Evolutionary conservation across 2,329 filamentous ascomycete species (phyloP), one percentile per base, ranked within the genome.

Genomic region (Cephalotrichum gorgonifer): DNA sequence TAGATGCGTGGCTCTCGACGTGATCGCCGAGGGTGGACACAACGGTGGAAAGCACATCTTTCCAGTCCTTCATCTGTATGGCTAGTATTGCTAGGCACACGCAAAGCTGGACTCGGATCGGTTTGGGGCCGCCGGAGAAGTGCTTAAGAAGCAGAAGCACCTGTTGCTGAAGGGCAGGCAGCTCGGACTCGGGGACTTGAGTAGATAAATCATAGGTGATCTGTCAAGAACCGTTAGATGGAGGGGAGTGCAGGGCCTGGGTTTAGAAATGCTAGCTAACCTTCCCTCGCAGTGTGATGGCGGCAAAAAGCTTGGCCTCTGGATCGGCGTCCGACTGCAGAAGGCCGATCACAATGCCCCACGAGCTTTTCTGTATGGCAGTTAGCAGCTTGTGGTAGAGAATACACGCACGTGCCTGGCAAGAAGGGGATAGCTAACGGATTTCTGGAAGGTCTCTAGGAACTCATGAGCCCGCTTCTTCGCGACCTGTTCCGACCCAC

Each of bases 231-330:
- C 28, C 33, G 48, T 50, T 20, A 48, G 43, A 9, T n/a, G 11
- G 26, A 11, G 25, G 20, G 26, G 30, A 25, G 30, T 22, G 39
- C 22, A 43, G 22, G 17, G 27, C 12, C 14, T 20, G 3, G 17
- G 11, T 14, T 31, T 12, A n/a, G 12, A 26, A 22, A 30, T 33
- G 28, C 39, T 14, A 27, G 51, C 42, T 52, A 51, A 97, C 93
- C 84, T 98, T 98, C 75, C 93, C 93, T 72, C 95, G 95, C 61
- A 98, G 73, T 47, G 93, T 98, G 43, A 91, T 97, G 51, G 93
- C 93, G 43, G 93, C 93, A 67, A 98, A 98, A 52, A 98, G 74
- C 64, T 93, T 93, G 25, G 88, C 87, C 65, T 95, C 89, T 46
- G 85, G 76, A 54, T 90, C 84, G 49, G 85, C 79, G 54, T 85